A percentile compares a stretch with the other conserved stretches of the same genome.
These are phyloP conservation scores for Diutina neorugosa DNA, from an alignment of 1,139 yeast genomes.

Conservation along the genomic window DNA sequence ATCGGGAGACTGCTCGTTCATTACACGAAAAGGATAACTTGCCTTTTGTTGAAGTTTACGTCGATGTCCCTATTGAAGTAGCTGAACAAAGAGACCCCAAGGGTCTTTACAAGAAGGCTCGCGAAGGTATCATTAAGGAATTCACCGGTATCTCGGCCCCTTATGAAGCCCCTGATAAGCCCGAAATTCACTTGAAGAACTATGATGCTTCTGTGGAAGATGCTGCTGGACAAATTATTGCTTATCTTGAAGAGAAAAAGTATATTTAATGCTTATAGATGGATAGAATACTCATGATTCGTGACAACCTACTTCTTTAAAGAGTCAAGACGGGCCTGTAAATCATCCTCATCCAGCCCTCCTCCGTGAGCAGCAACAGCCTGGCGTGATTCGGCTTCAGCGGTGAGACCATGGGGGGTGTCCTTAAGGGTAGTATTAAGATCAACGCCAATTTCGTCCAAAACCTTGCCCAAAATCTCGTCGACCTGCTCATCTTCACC, in stretches of 20 bases:
- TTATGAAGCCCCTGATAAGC: conserved; percentile 77
- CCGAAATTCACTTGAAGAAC: conserved; percentile 76
- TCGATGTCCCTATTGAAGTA: conserved; percentile 84
- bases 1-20: conserved; percentile 76
- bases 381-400: conserved; percentile 10
- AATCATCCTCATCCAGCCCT: conserved; percentile 56
- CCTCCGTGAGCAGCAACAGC: conserved; percentile 11
- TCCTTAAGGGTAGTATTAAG: conserved; percentile 57
- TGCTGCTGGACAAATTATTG: conserved; percentile 60
- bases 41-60: conserved; percentile 81
- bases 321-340: conserved; percentile 82
- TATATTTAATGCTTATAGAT: conserved; percentile 19
- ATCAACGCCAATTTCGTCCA: conserved; percentile 94
- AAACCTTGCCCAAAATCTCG: conserved; percentile 79
- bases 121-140: conserved; percentile 88
- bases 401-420: conserved; percentile 45
- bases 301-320: conserved; percentile 40
- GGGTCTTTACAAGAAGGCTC: conserved; percentile 91
- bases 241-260: conserved; percentile 49
- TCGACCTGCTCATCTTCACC: conserved; percentile 81
- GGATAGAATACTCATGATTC: neutral
- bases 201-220: conserved; percentile 64
- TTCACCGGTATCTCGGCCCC: conserved; percentile 96
- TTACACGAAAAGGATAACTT: conserved; percentile 64
- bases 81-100: conserved; percentile 97